Evolutionary conservation across 192 early-diverging fungal genomes (phyloP), one percentile per base, ranked within the genome.

Genomic region (Mortierella hygrophila): DNA sequence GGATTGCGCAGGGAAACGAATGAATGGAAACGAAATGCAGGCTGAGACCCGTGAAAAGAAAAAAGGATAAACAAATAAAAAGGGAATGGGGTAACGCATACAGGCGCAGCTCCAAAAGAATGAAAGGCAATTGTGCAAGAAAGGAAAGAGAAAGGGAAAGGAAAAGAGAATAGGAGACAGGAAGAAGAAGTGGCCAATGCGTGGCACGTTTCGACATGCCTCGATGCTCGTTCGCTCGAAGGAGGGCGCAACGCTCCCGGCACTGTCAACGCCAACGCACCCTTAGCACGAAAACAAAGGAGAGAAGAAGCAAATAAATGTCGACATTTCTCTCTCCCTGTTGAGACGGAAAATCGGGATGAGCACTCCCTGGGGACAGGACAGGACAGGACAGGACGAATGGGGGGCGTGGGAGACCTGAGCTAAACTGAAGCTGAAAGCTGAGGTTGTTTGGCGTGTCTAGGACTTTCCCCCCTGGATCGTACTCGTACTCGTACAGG

Each of bases 141-240:
- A 42, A 16, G 29, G 15, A 41, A 72, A 21, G 38, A 41, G 46
- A 71, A 41, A 41, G 20, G 13, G 18, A 69, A 38, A 70, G 4
- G 69, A 40, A 32, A 32, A 41, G 44, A 13, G 44, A 13, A 13
- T 3, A 23, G 69, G 32, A 70, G 40, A 26, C 2, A 20, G 16
- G 49, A 18, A 20, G 49, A 52, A 10, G 38, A n/a, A 41, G 65
- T 63, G 79, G 72, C 79, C 79, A 73, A 73, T 74, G 79, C 72
- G 72, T 80, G 78, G 26, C 32, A 60, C 35, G 42, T 60, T 29
- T 75, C 37, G 46, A 40, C 16, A 38, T 54, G 46, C 35, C 32
- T 75, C 35, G 35, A 15, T 41, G 46, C 32, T 60, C 18, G 47
- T 54, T 75, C 42, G 38, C n/a, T 73, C 44, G 49, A 26, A 35